Percentiles rank a stretch among this genome's conserved stretches.
These are phyloP conservation scores for Bretziella fagacearum DNA, from an alignment of 2,329 filamentous ascomycete species.

Conservation along the genomic window DNA sequence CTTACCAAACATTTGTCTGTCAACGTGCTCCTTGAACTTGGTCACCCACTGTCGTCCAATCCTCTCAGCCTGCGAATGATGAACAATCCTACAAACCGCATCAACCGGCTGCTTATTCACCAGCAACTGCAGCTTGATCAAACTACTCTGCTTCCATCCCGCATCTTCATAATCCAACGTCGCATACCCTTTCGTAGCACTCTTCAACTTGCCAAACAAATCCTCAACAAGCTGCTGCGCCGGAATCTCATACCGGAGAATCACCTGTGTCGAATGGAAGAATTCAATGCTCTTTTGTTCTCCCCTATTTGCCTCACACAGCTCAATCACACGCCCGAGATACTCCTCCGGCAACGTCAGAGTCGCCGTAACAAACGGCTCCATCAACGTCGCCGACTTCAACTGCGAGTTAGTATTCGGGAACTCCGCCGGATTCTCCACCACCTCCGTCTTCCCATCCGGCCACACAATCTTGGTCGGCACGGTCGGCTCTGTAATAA, in stretches of 20 bases:
- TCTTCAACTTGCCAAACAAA: conserved; percentile 92
- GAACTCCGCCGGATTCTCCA: conserved; percentile 77
- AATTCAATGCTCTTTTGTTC: conserved; percentile 78
- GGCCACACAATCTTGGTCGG: conserved; percentile 69
- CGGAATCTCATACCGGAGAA: conserved; percentile 80
- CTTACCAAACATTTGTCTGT: conserved; percentile 73
- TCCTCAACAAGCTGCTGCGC: conserved; percentile 86
- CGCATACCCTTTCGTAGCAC: conserved; percentile 84
- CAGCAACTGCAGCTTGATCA: conserved; percentile 79
- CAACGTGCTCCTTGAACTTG: conserved; percentile 94
- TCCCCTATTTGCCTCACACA: conserved; percentile 80
- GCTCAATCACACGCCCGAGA: conserved; percentile 81
- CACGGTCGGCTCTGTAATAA: conserved; percentile 91
- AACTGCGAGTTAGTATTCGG: conserved; percentile 32
- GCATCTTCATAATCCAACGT: conserved; percentile 94
- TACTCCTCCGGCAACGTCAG: conserved; percentile 90
- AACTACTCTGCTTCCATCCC: conserved; percentile 61
- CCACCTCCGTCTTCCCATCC: conserved; percentile 27
- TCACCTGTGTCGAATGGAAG: conserved; percentile 83
- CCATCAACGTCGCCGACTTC: conserved; percentile 29
- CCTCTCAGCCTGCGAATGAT: conserved; percentile 62
- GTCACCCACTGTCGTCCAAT: conserved; percentile 77
- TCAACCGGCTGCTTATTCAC: conserved; percentile 91
- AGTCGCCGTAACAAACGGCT: conserved; percentile 55
- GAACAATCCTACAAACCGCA: conserved; percentile 80